Evolutionary conservation across 2,329 filamentous ascomycete species (phyloP), one percentile per base, ranked within the genome.

Genomic region (Paecilomyces variotii): DNA sequence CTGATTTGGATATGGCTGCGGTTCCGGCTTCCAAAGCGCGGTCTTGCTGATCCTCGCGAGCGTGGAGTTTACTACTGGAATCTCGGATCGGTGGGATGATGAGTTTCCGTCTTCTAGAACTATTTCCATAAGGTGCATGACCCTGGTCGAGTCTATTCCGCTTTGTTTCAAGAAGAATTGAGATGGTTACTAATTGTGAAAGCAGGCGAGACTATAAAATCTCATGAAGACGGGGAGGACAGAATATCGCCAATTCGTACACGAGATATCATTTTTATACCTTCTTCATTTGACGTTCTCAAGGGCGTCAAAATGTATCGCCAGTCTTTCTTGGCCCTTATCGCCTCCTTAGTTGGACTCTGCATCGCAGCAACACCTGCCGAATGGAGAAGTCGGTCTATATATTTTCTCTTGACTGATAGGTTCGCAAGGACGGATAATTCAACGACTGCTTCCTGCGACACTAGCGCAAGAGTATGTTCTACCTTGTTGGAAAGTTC

Each of bases 371-470:
- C 70, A 2, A 69, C 69, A 9, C 70, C 71, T 1, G 70, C 63
- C 3, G 61, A 74, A 57, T 79, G 76, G 77, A 70, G 73, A 26
- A 67, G 67, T 9, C 75, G 74, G 57, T 78, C 76, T 1, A 76
- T 79, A 55, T 79, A 79, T 57, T 77, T 78, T 60, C 65, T 79
- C 59, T 61, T 79, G 35, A 79, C 76, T 4, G 77, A 79, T 66
- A 72, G 76, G n/a, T 78, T 78, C 58, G 74, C 71, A 10, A 68
- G 72, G 11, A 73, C 74, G 1, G 75, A 78, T 64, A 65, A 67
- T n/a, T 74, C 70, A 26, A 74, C 69, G 1, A 70, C 68, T 19
- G 70, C 71, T 28, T 27, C 61, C 14, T 75, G 73, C 55, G 57
- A 72, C 63, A 62, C 66, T 5, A 60, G 56, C 12, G 59, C 56